Conservation (phyloP, 2,329 filamentous ascomycete species). For the Paracamarosporium sp. region DNA sequence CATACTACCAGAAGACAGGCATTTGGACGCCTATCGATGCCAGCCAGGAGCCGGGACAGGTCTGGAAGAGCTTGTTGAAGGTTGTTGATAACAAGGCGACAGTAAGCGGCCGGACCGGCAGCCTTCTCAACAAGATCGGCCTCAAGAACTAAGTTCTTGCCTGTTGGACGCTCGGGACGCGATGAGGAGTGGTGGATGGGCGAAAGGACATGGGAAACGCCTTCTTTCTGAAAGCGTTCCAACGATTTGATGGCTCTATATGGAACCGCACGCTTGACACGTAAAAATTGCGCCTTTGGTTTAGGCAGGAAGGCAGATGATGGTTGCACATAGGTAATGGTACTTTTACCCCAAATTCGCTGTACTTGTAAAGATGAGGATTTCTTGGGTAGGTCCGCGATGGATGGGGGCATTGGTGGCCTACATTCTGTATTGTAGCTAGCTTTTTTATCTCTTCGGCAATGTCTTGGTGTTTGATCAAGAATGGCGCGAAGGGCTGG, state of each 20-base stretch:
- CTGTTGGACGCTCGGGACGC: background rate
- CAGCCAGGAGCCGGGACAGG: slow-evolving; percentile 91
- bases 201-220: background rate
- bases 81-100: slow-evolving; percentile 71
- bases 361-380: slow-evolving; percentile 29
- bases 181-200: background rate
- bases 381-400: slow-evolving; percentile 17
- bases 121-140: slow-evolving; percentile 62
- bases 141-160: slow-evolving; percentile 54
- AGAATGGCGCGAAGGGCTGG: background rate
- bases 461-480: slow-evolving; percentile 8
- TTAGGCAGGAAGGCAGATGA: slow-evolving; percentile 8
- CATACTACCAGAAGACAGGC: slow-evolving; percentile 96
- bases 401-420: slow-evolving; percentile 9
- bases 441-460: slow-evolving; percentile 9
- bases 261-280: slow-evolving; percentile 15
- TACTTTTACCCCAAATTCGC: slow-evolving; percentile 10
- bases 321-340: slow-evolving; percentile 28
- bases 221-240: slow-evolving; percentile 5
- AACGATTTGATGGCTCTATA: slow-evolving; percentile 16
- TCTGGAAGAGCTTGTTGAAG: slow-evolving; percentile 90
- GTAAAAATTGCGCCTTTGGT: slow-evolving; percentile 16
- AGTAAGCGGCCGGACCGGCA: slow-evolving; percentile 47
- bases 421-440: slow-evolving; percentile 9
- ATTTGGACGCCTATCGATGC: slow-evolving; percentile 98